Base-by-base conservation (phyloP, 345 rosid species). In the Crucihimalaya himalaica region DNA sequence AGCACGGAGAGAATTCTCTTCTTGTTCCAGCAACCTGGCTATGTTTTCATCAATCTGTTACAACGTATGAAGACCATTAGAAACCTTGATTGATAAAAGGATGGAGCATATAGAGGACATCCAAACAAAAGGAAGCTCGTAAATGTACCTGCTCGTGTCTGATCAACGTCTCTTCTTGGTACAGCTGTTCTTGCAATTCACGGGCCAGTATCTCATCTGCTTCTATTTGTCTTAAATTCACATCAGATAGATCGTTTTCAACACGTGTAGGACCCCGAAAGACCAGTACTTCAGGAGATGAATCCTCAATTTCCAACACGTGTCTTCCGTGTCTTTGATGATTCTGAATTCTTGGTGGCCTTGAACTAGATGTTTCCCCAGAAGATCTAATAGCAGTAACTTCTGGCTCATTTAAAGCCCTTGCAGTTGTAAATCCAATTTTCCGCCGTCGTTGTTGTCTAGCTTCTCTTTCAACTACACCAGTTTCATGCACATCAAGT, bases 131-230 rank as follows among this genome's bases (percentile, higher is more conserved):
- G 76, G 66, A 50, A 72, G 53, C 6, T 58, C 1, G 39, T 8
- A 15, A 19, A 40, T 18, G 39, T 74, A 88, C 98, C 91, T 84
- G 87, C 18, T 60, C 83, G 51, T 57, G 63, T 25, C 78, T 82
- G 47, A 70, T 61, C 56, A 76, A 12, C 6, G 82, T 76, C 0
- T 70, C 47, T 78, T 92, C 99, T 53, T 83, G 82, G 77, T 92
- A 92, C 40, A 95, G 63, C 78, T 89, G 89, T 76, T 92, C 96
- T 86, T 95, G 99, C 73, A 95, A 86, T 79, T 86, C 96, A 78
- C 84, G 89, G 55, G 98, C 99, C 77, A 95, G 58, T 37, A 70
- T 80, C 82, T 90, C 97, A 85, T 95, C 99, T 15, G 89, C 99
- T 84, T 92, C 96, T 21, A 95, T 62, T 79, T 95, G 99, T 80